Percentiles rank a stretch among this genome's conserved stretches.
These are phyloP conservation scores for Boehmeria nivea DNA, from an alignment of 306 rosid species.

Conservation along the genomic window DNA sequence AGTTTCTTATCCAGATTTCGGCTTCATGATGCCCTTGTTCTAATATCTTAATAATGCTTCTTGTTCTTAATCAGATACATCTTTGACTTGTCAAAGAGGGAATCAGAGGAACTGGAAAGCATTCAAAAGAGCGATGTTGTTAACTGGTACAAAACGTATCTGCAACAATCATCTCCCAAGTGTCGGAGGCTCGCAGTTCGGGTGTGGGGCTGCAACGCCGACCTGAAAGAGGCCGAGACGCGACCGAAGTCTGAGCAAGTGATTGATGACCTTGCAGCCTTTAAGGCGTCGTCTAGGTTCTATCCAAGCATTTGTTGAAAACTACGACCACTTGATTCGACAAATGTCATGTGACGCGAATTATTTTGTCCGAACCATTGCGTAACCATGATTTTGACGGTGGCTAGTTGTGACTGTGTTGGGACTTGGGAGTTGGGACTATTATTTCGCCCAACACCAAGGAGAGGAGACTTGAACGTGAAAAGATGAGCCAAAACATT, in stretches of 20 bases:
- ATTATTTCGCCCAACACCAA: background rate
- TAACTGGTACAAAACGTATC: slow-evolving; percentile 66
- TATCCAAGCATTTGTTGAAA: slow-evolving; percentile 54
- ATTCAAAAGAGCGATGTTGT: slow-evolving; percentile 60
- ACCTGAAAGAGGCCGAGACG: slow-evolving; percentile 47
- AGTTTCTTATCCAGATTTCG: slow-evolving; percentile 6
- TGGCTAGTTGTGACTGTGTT: no score
- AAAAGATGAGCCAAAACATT: background rate
- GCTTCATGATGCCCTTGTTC: slow-evolving; percentile 11
- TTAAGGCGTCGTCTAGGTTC: slow-evolving; percentile 58
- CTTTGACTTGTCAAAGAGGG: slow-evolving; percentile 64
- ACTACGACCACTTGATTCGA: background rate
- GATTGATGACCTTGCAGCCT: slow-evolving; percentile 50
- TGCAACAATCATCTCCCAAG: slow-evolving; percentile 57
- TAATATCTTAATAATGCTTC: slow-evolving; percentile 1
- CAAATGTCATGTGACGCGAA: no score
- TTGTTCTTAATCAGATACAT: slow-evolving; percentile 54
- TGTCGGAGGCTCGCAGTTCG: slow-evolving; percentile 68
- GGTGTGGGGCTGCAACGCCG: slow-evolving; percentile 86
- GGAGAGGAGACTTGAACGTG: background rate
- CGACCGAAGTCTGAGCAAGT: slow-evolving; percentile 28
- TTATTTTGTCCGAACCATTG: background rate
- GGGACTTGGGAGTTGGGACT: no score
- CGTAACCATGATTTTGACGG: slow-evolving; percentile 5
- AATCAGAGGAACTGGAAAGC: slow-evolving; percentile 64